Conservation (phyloP, 768 basidiomycete genomes). For the Suillus subluteus region DNA sequence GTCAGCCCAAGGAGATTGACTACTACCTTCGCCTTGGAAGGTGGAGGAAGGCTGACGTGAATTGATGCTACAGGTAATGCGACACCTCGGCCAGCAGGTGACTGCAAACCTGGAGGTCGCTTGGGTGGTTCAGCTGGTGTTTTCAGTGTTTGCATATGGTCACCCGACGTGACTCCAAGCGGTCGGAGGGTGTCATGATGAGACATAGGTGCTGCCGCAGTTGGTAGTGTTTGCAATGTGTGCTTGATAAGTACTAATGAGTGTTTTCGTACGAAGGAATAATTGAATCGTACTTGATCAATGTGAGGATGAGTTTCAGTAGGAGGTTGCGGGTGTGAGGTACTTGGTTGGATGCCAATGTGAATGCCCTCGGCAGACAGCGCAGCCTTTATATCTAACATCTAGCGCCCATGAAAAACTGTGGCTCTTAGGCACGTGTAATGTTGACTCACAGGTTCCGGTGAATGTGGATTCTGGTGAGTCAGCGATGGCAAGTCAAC, state of each 20-base stretch:
- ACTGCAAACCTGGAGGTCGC: not conserved
- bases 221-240: not conserved
- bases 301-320: not conserved
- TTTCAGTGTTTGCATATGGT: no score
- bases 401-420: conserved; percentile 1
- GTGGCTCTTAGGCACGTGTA: not conserved
- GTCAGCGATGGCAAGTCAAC: no score
- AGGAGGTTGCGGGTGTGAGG: not conserved
- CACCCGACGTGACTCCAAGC: not conserved
- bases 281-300: not conserved
- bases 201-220: not conserved
- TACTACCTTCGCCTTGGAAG: conserved; percentile 1
- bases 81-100: not conserved
- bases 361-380: not conserved
- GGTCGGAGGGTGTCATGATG: not conserved
- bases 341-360: not conserved
- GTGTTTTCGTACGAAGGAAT: not conserved
- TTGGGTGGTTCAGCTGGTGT: not conserved
- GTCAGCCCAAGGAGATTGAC: not conserved
- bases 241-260: not conserved
- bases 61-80: no score
- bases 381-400: not conserved
- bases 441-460: not conserved
- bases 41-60: conserved; percentile 1
- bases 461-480: no score